phyloP scores from a whole-genome alignment of 169 alveolate genomes.

The Babesia bovis region DNA sequence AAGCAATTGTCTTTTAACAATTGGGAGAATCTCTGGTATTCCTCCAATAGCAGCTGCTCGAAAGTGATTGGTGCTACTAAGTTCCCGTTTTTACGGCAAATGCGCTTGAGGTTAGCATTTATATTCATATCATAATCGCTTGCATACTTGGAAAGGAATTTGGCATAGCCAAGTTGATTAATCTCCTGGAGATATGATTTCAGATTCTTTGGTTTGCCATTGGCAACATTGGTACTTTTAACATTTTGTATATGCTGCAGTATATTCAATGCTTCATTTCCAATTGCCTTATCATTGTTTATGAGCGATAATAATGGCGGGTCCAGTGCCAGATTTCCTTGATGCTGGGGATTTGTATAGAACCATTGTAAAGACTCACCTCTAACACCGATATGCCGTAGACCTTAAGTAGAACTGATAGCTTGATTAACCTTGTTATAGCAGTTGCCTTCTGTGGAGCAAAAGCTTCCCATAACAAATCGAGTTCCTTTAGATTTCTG shows the following conservation, averaged over 20 bases:
- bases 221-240: neutral
- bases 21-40: neutral
- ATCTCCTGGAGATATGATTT: constrained; percentile 37
- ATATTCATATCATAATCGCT: neutral
- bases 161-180: constrained; percentile 16
- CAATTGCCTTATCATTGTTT: neutral
- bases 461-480: constrained; percentile 56
- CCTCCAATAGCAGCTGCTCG: constrained; percentile 33
- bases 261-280: constrained; percentile 11
- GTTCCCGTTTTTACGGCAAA: constrained; percentile 33
- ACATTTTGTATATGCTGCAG: constrained; percentile 13
- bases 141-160: constrained; percentile 2
- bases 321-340: constrained; percentile 27
- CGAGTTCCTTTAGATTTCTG: constrained; percentile 21
- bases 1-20: constrained; percentile 1
- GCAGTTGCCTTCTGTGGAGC: constrained; percentile 38
- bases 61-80: constrained; percentile 37
- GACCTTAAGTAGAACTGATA: constrained; percentile 26
- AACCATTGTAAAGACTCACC: constrained; percentile 9
- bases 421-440: constrained; percentile 16
- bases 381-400: constrained; percentile 49
- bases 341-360: constrained; percentile 10
- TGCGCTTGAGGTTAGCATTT: neutral
- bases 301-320: constrained; percentile 53
- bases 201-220: constrained; percentile 24